Conservation (phyloP, 805 yeast genomes). For the Priceomyces carsonii region DNA sequence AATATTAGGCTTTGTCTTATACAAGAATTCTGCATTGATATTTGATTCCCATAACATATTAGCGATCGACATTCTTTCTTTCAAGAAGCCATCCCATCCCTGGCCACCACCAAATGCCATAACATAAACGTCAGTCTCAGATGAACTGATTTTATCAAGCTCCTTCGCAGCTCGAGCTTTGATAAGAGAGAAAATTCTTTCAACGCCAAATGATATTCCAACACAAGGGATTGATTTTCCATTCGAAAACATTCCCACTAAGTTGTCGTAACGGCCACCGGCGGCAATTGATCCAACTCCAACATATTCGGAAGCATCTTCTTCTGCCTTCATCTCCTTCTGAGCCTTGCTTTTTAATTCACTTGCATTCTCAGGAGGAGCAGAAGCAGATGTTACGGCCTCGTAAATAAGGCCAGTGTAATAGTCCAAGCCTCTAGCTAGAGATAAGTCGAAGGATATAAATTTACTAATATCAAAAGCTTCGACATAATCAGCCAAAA, state of each 20-base stretch:
- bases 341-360: conserved; percentile 56
- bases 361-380: conserved; percentile 85
- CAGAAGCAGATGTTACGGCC: conserved; percentile 92
- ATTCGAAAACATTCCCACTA: conserved; percentile 95
- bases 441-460: conserved; percentile 86
- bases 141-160: conserved; percentile 68
- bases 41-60: conserved; percentile 85
- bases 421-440: conserved; percentile 97
- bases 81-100: conserved; percentile 89
- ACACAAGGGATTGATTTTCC: conserved; percentile 96
- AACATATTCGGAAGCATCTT: conserved; percentile 93
- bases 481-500: conserved; percentile 73
- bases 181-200: conserved; percentile 86
- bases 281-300: conserved; percentile 99
- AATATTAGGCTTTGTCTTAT: conserved; percentile 90
- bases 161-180: conserved; percentile 67
- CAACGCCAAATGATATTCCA: conserved; percentile 96
- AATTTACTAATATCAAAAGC: conserved; percentile 72
- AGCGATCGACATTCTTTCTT: conserved; percentile 88
- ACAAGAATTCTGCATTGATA: conserved; percentile 86
- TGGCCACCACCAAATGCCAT: conserved; percentile 99
- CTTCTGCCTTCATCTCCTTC: conserved; percentile 54
- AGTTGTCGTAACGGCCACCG: conserved; percentile 96
- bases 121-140: conserved; percentile 88
- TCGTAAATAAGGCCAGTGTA: conserved; percentile 97